A percentile compares a stretch with the other conserved stretches of the same genome.
These are phyloP conservation scores for Dictyostelium purpureum DNA, from an alignment of 78 protist genomes.

Conservation along the genomic window DNA sequence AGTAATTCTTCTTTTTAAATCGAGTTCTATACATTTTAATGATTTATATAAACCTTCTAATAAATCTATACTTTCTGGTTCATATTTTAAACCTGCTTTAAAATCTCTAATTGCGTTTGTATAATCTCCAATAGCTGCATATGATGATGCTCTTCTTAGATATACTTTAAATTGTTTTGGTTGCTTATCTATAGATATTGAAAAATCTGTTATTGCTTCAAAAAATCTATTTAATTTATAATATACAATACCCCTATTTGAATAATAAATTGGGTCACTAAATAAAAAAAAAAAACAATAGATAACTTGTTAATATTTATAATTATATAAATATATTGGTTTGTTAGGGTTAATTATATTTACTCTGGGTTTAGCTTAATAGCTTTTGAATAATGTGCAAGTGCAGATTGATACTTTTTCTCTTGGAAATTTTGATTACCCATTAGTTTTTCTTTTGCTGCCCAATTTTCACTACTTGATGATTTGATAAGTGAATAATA, in stretches of 20 bases:
- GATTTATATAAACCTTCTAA: conserved; percentile 27
- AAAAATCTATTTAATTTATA: conserved; percentile 54
- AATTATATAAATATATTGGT: neutral
- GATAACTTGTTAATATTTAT: neutral
- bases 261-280: conserved; percentile 54
- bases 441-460: conserved; percentile 52
- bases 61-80: conserved; percentile 63
- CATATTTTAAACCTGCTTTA: conserved; percentile 43
- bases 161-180: conserved; percentile 48
- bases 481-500: conserved; percentile 5
- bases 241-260: conserved; percentile 68
- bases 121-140: conserved; percentile 47
- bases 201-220: conserved; percentile 74
- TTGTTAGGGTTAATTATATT: neutral
- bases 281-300: neutral
- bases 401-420: conserved; percentile 31
- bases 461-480: conserved; percentile 4
- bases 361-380: conserved; percentile 69
- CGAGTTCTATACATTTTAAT: neutral
- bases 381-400: conserved; percentile 65
- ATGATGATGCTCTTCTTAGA: conserved; percentile 56
- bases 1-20: neutral
- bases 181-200: conserved; percentile 65
- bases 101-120: conserved; percentile 28
- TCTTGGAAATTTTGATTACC: conserved; percentile 58